These are phyloP conservation scores for Phytophthora constricta DNA, from an alignment of 352 stramenopile species.

Conservation along the genomic window DNA sequence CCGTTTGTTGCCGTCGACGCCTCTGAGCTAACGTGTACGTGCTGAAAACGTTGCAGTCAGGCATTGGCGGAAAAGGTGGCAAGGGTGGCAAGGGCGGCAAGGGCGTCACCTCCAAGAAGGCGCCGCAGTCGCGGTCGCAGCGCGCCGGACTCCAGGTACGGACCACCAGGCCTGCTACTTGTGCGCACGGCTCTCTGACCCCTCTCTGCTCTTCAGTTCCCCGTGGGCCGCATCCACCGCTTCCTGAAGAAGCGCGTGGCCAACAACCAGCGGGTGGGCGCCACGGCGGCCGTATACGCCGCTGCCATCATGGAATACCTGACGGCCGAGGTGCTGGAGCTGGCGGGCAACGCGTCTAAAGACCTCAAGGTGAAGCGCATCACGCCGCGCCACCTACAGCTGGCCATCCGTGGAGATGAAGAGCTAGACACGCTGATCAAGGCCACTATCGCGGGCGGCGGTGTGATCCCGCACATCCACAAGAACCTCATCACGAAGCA, in stretches of 20 bases:
- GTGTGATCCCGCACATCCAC: slow-evolving; percentile 99
- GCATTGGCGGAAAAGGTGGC: slow-evolving; percentile 93
- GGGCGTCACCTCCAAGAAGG: slow-evolving; percentile 98
- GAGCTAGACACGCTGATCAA: slow-evolving; percentile 99
- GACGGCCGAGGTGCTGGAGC: slow-evolving; percentile 99
- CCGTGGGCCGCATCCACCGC: slow-evolving; percentile 99
- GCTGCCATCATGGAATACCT: slow-evolving; percentile 99
- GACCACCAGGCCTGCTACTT: no score
- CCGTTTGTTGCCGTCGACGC: not conserved
- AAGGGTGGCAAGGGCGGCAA: slow-evolving; percentile 99
- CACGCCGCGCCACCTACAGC: slow-evolving; percentile 98
- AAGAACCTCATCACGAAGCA: slow-evolving; percentile 99
- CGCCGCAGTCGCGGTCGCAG: slow-evolving; percentile 97
- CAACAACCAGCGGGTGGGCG: slow-evolving; percentile 98
- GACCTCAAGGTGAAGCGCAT: slow-evolving; percentile 98
- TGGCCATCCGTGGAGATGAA: slow-evolving; percentile 99
- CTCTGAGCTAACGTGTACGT: slow-evolving; percentile 14
- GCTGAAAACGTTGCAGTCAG: slow-evolving; percentile 50
- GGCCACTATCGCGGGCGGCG: slow-evolving; percentile 99
- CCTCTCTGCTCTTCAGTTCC: slow-evolving; percentile 87
- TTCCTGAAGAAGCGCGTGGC: slow-evolving; percentile 99
- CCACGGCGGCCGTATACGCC: slow-evolving; percentile 99
- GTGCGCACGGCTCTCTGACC: no score
- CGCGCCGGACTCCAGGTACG: slow-evolving; percentile 96
- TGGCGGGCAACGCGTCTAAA: slow-evolving; percentile 98